Conservation (phyloP, 2,329 filamentous ascomycete species). For the Diaporthe vaccinii region DNA sequence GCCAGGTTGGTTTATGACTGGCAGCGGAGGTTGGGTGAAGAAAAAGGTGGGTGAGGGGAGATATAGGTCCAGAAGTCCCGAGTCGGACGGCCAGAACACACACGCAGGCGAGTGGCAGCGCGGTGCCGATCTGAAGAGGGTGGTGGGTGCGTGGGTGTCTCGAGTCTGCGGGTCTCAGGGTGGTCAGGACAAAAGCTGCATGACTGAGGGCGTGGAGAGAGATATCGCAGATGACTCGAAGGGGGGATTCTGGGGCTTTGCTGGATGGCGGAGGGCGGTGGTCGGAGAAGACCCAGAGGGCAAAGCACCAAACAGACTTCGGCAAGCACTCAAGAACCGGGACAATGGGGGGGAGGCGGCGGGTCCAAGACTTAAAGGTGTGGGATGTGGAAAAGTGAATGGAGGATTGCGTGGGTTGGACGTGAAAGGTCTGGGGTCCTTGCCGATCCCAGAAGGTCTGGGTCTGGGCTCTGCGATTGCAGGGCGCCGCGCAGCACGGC, state of each 20-base stretch:
- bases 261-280: conserved; percentile 18
- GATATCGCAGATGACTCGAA: conserved; percentile 22
- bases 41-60: conserved; percentile 26
- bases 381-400: conserved; percentile 36
- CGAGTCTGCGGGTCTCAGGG: conserved; percentile 37
- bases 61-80: conserved; percentile 22
- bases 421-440: conserved; percentile 35
- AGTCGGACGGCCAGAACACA: conserved; percentile 20
- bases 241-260: not conserved
- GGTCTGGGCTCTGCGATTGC: conserved; percentile 28
- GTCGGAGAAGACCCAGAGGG: conserved; percentile 9
- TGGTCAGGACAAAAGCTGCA: conserved; percentile 34
- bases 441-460: conserved; percentile 32
- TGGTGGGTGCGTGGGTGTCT: conserved; percentile 33
- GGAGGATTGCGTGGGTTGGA: conserved; percentile 36
- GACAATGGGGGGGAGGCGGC: conserved; percentile 33
- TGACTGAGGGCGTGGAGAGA: conserved; percentile 23
- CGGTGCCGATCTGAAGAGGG: conserved; percentile 30
- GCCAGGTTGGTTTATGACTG: conserved; percentile 28
- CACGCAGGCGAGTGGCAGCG: not conserved
- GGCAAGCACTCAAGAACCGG: conserved; percentile 32
- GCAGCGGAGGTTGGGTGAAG: conserved; percentile 4
- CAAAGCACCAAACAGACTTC: conserved; percentile 29
- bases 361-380: conserved; percentile 37
- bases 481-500: conserved; percentile 15